Evolutionary conservation across 441 rosid species (phyloP).

Genomic region (Pelargonium australe): DNA sequence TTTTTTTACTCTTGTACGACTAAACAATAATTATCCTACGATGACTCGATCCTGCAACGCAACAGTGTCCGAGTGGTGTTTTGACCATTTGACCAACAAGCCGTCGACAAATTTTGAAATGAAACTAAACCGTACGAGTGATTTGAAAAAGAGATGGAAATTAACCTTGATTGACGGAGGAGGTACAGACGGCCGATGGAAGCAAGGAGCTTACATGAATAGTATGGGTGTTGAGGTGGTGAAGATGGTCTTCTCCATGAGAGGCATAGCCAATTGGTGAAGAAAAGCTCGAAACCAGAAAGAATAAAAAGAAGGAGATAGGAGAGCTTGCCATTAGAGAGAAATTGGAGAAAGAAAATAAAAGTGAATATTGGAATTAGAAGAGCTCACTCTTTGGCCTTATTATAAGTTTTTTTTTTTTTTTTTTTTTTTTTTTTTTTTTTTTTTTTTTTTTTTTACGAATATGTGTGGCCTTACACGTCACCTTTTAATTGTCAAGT

Average conservation of each 20-base stretch:
- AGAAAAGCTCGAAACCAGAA: not conserved
- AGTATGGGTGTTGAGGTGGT: constrained; percentile 18
- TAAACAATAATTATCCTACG: too few species aligned
- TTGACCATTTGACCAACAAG: too few species aligned
- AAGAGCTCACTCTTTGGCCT: not conserved
- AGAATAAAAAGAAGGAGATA: not conserved
- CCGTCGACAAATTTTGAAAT: too few species aligned
- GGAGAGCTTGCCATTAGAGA: not conserved
- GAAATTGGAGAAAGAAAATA: not conserved
- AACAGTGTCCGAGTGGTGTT: too few species aligned
- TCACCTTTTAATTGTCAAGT: not conserved
- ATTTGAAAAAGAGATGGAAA: not conserved
- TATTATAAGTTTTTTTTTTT: not conserved
- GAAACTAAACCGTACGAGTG: not conserved
- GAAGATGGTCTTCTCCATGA: not conserved
- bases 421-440: too few species aligned
- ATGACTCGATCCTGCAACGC: too few species aligned
- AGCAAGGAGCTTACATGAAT: constrained; percentile 39
- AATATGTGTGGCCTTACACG: not conserved
- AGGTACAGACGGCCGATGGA: constrained; percentile 35
- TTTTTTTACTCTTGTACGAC: too few species aligned
- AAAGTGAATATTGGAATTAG: not conserved
- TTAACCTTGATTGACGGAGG: constrained; percentile 30
- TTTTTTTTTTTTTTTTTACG: too few species aligned
- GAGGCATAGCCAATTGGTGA: not conserved